A percentile compares a stretch with the other conserved stretches of the same genome.
Evolutionary conservation across 768 basidiomycete species (phyloP).

Genomic region (Termitomyces sp.): DNA sequence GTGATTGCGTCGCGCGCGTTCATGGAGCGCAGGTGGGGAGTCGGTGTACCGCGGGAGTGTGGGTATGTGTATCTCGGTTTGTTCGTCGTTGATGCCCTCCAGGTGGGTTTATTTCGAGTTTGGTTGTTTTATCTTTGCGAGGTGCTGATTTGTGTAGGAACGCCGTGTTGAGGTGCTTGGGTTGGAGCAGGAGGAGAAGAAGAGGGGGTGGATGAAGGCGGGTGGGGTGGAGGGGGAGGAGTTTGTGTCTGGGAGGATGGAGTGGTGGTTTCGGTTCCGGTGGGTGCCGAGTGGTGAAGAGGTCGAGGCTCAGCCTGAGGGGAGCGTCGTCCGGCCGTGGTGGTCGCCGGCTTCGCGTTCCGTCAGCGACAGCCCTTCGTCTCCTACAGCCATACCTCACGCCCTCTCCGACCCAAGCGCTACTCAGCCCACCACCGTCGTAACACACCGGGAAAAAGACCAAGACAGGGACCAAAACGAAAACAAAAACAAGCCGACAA

Average conservation of each 20-base stretch:
- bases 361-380: not conserved
- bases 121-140: not conserved
- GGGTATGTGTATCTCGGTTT: constrained; percentile 40
- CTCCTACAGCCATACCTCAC: not conserved
- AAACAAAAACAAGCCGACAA: not conserved
- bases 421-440: not conserved
- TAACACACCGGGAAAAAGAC: too few species aligned
- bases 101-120: constrained; percentile 14
- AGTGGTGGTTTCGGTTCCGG: constrained; percentile 39
- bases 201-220: not conserved
- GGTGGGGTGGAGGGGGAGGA: not conserved
- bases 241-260: constrained; percentile 24
- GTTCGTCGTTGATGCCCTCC: constrained; percentile 35
- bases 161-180: not conserved
- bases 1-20: constrained; percentile 31
- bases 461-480: not conserved
- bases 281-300: constrained; percentile 51
- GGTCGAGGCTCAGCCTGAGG: not conserved
- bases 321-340: constrained; percentile 15
- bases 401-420: not conserved
- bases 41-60: constrained; percentile 29
- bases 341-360: constrained; percentile 17
- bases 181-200: not conserved
- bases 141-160: not conserved
- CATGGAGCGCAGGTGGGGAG: constrained; percentile 21